Conservation (phyloP, 805 yeast genomes). For the Monosporozyma unispora region DNA sequence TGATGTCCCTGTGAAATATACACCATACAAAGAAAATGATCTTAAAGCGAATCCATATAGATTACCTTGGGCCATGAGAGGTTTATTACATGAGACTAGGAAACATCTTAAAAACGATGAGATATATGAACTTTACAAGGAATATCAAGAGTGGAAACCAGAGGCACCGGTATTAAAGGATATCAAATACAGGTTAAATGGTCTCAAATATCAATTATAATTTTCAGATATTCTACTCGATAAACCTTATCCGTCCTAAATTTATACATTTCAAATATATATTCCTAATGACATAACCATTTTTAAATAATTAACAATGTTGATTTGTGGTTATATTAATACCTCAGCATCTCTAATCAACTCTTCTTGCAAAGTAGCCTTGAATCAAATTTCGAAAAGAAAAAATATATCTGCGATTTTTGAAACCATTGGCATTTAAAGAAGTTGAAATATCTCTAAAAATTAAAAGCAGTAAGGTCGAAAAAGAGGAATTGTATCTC, state of each 20-base stretch:
- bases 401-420: too few relatives aligned
- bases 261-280: neutral
- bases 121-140: constrained; percentile 49
- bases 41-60: constrained; percentile 74
- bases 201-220: constrained; percentile 28
- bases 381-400: too few relatives aligned
- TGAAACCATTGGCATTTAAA: too few relatives aligned
- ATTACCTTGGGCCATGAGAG: constrained; percentile 89
- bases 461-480: too few relatives aligned
- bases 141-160: constrained; percentile 84
- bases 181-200: constrained; percentile 69
- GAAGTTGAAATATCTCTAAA: too few relatives aligned
- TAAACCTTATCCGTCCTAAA: neutral
- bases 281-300: neutral
- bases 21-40: constrained; percentile 50
- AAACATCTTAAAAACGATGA: constrained; percentile 47
- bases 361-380: too few relatives aligned
- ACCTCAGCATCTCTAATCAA: too few relatives aligned
- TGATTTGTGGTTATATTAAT: too few relatives aligned
- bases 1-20: constrained; percentile 31
- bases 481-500: too few relatives aligned
- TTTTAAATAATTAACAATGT: too few relatives aligned
- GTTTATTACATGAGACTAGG: constrained; percentile 60
- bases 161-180: constrained; percentile 75
- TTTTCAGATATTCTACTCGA: too few relatives aligned